These are phyloP conservation scores for Neurospora sp. DNA, from an alignment of 495 filamentous ascomycete species.

Conservation along the genomic window DNA sequence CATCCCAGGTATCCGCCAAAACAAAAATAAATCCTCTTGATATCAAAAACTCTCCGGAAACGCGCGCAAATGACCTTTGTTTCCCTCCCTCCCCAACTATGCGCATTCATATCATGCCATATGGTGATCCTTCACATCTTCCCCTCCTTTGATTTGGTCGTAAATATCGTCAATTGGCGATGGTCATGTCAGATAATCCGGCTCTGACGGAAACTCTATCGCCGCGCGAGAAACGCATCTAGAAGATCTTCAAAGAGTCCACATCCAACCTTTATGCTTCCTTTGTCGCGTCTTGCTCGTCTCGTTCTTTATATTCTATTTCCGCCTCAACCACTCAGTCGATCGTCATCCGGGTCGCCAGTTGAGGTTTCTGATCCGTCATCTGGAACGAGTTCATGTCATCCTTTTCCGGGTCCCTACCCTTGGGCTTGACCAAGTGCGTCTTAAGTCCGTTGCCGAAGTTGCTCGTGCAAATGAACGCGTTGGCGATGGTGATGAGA, in stretches of 20 bases:
- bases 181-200: neutral
- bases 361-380: conserved; percentile 48
- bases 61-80: neutral
- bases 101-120: neutral
- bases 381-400: conserved; percentile 61
- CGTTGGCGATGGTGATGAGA: conserved; percentile 80
- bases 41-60: neutral
- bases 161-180: neutral
- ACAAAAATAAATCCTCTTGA: neutral
- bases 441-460: conserved; percentile 86
- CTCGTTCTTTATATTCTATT: neutral
- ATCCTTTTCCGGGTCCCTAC: conserved; percentile 58
- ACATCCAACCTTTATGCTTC: conserved; percentile 2
- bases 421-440: conserved; percentile 60
- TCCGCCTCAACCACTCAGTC: conserved; percentile 42
- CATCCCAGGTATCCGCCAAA: neutral
- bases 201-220: neutral
- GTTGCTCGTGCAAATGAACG: conserved; percentile 76
- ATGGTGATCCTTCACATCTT: conserved; percentile 1
- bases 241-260: neutral
- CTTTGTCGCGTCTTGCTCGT: neutral
- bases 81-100: neutral
- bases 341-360: conserved; percentile 76
- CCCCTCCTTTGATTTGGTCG: neutral
- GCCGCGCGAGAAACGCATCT: neutral